Percentiles rank a stretch among this genome's conserved stretches.
These are phyloP conservation scores for Picochlorum sp. DNA, from an alignment of 139 green algal genomes.

Conservation along the genomic window DNA sequence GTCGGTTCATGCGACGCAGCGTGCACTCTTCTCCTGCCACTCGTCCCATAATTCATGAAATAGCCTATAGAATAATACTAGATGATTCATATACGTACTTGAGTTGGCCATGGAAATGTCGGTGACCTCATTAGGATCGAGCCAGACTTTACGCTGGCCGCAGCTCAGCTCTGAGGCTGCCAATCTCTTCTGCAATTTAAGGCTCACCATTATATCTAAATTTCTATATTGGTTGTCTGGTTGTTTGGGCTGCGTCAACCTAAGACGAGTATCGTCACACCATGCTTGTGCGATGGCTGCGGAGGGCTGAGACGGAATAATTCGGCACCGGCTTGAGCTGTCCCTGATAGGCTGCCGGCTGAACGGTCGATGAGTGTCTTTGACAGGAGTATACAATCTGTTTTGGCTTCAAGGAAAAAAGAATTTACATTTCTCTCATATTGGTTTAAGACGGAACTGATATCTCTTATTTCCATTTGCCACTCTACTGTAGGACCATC, in stretches of 20 bases:
- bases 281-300: not conserved
- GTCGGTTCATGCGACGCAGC: too few relatives aligned
- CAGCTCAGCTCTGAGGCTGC: constrained; percentile 89
- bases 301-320: not conserved
- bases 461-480: too few relatives aligned
- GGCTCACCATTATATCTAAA: constrained; percentile 75
- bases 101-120: constrained; percentile 99
- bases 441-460: not conserved
- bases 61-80: not conserved
- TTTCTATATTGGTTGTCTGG: not conserved
- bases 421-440: not conserved
- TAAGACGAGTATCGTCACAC: too few relatives aligned
- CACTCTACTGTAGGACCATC: too few relatives aligned
- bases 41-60: not conserved
- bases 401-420: too few relatives aligned
- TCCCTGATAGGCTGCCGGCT: too few relatives aligned
- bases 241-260: too few relatives aligned
- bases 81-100: constrained; percentile 55
- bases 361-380: not conserved
- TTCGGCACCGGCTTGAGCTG: not conserved
- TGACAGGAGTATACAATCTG: constrained; percentile 13
- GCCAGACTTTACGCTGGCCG: constrained; percentile 91
- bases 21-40: not conserved
- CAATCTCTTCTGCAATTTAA: constrained; percentile 99
- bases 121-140: constrained; percentile 99